These are phyloP conservation scores for Pythium dissotocum DNA, from an alignment of 352 stramenopile species.

Conservation along the genomic window DNA sequence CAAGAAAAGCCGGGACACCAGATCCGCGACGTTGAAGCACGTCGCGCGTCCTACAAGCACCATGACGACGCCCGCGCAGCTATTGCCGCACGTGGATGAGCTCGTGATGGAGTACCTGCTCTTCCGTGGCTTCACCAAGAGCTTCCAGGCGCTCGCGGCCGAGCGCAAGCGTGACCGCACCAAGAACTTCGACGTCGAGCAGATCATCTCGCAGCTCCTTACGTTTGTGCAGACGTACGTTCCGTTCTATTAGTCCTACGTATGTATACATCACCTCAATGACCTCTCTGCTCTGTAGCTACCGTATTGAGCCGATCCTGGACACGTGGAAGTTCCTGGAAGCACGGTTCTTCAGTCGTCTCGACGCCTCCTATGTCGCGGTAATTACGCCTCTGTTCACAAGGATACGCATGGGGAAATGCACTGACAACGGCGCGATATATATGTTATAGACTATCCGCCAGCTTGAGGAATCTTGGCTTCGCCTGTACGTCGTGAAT, in stretches of 20 bases:
- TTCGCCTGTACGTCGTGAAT: conserved; percentile 79
- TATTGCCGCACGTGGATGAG: conserved; percentile 81
- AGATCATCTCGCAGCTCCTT: conserved; percentile 73
- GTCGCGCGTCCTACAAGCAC: background rate
- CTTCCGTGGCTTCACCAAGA: conserved; percentile 86
- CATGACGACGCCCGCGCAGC: conserved; percentile 19
- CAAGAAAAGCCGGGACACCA: background rate
- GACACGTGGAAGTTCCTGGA: conserved; percentile 82
- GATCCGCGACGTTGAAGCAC: conserved; percentile 14
- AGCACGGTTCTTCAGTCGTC: conserved; percentile 76
- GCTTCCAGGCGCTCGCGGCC: conserved; percentile 71
- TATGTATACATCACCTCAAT: background rate
- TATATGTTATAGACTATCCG: conserved; percentile 51
- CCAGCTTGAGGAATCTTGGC: conserved; percentile 61
- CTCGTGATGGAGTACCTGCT: conserved; percentile 87
- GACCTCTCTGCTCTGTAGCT: conserved; percentile 31
- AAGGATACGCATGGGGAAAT: background rate
- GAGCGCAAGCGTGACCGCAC: conserved; percentile 75
- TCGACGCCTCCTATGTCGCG: conserved; percentile 68
- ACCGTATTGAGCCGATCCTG: conserved; percentile 72
- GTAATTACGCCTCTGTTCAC: conserved; percentile 28
- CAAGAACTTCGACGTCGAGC: conserved; percentile 76
- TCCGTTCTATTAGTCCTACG: background rate
- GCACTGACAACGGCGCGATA: background rate
- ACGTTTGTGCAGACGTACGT: conserved; percentile 54